These are phyloP conservation scores for Colletotrichum tofieldiae DNA, from an alignment of 2,329 filamentous ascomycete genomes.

Conservation along the genomic window DNA sequence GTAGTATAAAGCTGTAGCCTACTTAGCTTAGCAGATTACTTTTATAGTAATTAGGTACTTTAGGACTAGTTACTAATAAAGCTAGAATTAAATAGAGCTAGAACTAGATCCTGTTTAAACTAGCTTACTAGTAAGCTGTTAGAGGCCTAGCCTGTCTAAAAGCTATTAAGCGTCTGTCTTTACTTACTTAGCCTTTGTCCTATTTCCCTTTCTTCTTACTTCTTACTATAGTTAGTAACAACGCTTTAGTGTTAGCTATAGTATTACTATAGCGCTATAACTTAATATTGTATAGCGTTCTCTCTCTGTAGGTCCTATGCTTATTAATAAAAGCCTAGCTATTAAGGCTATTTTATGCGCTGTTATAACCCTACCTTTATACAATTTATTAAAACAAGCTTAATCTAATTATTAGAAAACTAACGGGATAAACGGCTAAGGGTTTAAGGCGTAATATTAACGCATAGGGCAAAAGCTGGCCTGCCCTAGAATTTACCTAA, in stretches of 20 bases:
- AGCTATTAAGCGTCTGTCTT: background rate
- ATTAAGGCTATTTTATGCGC: no score
- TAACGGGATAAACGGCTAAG: no score
- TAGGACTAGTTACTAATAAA: background rate
- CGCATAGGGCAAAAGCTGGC: no score
- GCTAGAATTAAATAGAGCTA: background rate
- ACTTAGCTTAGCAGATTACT: background rate
- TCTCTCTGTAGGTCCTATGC: no score
- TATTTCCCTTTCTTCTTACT: background rate
- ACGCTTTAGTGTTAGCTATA: background rate
- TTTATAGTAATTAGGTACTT: background rate
- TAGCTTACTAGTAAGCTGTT: conserved; percentile 6
- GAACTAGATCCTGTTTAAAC: background rate
- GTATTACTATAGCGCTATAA: background rate
- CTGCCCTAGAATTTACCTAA: no score
- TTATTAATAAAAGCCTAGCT: no score
- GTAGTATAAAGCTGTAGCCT: background rate
- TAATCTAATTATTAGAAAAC: no score
- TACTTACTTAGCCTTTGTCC: background rate
- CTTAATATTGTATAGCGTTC: background rate
- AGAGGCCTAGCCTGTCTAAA: background rate
- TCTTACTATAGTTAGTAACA: background rate
- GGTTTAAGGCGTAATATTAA: no score
- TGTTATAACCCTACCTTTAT: no score
- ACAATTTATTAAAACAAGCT: no score